A percentile compares a stretch with the other conserved stretches of the same genome.
These are phyloP conservation scores for Colletotrichum simmondsii DNA, from an alignment of 2,329 filamentous ascomycete species.

Conservation along the genomic window DNA sequence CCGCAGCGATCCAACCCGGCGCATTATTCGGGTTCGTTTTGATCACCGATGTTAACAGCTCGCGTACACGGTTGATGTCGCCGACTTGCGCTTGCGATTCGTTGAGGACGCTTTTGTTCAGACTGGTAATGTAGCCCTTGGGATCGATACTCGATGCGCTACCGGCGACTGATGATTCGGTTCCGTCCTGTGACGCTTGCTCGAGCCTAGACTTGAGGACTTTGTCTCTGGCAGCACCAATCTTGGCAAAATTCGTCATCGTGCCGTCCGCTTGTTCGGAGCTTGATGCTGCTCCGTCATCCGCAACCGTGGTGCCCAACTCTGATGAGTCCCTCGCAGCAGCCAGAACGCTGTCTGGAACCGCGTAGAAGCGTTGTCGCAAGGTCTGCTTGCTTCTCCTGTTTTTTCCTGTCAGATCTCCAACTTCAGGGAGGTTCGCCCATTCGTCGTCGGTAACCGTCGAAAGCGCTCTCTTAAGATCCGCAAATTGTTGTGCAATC, in stretches of 20 bases:
- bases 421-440: conserved; percentile 94
- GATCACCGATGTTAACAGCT: conserved; percentile 94
- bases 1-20: conserved; percentile 95
- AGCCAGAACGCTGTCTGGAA: conserved; percentile 94
- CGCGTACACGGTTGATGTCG: conserved; percentile 93
- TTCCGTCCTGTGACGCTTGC: conserved; percentile 80
- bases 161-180: conserved; percentile 76
- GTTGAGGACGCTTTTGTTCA: conserved; percentile 83
- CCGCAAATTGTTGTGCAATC: conserved; percentile 97
- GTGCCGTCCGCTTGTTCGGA: conserved; percentile 77
- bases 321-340: conserved; percentile 84
- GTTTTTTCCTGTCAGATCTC: conserved; percentile 95
- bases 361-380: conserved; percentile 90
- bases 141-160: conserved; percentile 93
- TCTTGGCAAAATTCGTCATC: conserved; percentile 98
- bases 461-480: conserved; percentile 89
- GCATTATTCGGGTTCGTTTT: conserved; percentile 96
- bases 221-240: conserved; percentile 95
- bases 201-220: conserved; percentile 94
- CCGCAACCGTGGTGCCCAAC: conserved; percentile 87
- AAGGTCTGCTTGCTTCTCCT: conserved; percentile 85
- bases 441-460: conserved; percentile 95
- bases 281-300: conserved; percentile 72
- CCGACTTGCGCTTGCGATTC: conserved; percentile 88
- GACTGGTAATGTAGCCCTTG: conserved; percentile 93